phyloP scores from a whole-genome alignment of 2,329 filamentous ascomycete species.

The Chaetomium sp. region DNA sequence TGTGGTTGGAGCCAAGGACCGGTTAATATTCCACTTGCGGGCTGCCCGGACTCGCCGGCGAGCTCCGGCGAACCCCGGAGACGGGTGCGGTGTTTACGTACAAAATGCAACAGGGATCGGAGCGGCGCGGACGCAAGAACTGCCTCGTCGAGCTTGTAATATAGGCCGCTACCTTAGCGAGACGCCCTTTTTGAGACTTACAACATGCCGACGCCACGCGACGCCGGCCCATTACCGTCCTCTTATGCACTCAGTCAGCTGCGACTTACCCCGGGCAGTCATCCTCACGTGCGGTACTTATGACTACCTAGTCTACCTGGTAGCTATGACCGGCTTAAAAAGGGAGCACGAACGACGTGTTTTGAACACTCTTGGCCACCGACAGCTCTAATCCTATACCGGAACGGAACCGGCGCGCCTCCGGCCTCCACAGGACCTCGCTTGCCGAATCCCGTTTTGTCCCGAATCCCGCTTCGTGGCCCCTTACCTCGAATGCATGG shows the following conservation, averaged over 20 bases:
- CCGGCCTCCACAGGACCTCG: not conserved
- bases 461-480: constrained; percentile 11
- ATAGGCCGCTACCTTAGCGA: no score
- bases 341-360: not conserved
- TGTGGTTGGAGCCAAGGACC: not conserved
- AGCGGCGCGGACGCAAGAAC: not conserved
- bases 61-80: not conserved
- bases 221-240: not conserved
- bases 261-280: not conserved
- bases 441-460: not conserved
- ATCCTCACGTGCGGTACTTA: not conserved
- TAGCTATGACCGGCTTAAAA: not conserved
- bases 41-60: not conserved
- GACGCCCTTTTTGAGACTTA: no score
- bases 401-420: not conserved
- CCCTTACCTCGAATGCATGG: constrained; percentile 13
- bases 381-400: not conserved
- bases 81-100: not conserved
- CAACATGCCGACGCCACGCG: not conserved
- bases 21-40: not conserved
- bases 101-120: not conserved
- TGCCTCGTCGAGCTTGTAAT: not conserved
- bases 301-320: not conserved
- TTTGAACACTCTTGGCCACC: not conserved
- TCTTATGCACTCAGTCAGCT: not conserved